A percentile compares a stretch with the other conserved stretches of the same genome.
These are phyloP conservation scores for Fremontodendron californicum DNA, from an alignment of 345 rosid species.

Conservation along the genomic window DNA sequence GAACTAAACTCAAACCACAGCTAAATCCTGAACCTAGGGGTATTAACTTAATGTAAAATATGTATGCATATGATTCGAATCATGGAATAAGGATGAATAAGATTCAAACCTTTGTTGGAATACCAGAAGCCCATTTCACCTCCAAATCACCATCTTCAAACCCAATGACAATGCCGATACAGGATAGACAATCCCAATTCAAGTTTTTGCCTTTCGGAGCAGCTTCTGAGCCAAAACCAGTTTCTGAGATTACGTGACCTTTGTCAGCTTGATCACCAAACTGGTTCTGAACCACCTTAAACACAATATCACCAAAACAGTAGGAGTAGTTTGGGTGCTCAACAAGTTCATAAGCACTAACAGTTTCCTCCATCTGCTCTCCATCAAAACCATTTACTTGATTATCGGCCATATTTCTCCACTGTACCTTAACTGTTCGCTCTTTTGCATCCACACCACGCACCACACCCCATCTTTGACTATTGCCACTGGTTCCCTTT, in stretches of 20 bases:
- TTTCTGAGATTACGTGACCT: conserved; percentile 19
- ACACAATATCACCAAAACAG: conserved; percentile 70
- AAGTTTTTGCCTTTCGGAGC: conserved; percentile 19
- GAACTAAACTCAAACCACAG: background rate
- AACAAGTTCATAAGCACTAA: conserved; percentile 78
- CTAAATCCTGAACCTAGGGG: background rate
- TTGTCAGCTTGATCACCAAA: conserved; percentile 19
- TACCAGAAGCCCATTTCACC: conserved; percentile 82
- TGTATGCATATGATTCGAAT: background rate
- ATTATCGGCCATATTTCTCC: conserved; percentile 40
- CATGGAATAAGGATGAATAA: conserved; percentile 9
- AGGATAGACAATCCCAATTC: conserved; percentile 36
- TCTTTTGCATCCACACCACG: conserved; percentile 66
- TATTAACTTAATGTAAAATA: background rate
- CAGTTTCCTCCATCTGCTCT: conserved; percentile 52
- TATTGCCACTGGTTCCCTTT: conserved; percentile 39
- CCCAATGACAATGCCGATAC: conserved; percentile 67
- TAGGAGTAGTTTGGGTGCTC: conserved; percentile 81
- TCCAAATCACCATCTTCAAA: conserved; percentile 64
- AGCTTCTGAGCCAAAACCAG: conserved; percentile 17
- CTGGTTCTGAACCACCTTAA: conserved; percentile 32
- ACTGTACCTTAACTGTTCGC: conserved; percentile 63
- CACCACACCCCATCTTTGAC: conserved; percentile 71
- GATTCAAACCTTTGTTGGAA: conserved; percentile 52
- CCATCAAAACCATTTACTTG: conserved; percentile 27